Evolutionary conservation across 1,139 yeast genomes (phyloP), one percentile per base, ranked within the genome.

Genomic region (Kurtzmaniella quercitrusa): DNA sequence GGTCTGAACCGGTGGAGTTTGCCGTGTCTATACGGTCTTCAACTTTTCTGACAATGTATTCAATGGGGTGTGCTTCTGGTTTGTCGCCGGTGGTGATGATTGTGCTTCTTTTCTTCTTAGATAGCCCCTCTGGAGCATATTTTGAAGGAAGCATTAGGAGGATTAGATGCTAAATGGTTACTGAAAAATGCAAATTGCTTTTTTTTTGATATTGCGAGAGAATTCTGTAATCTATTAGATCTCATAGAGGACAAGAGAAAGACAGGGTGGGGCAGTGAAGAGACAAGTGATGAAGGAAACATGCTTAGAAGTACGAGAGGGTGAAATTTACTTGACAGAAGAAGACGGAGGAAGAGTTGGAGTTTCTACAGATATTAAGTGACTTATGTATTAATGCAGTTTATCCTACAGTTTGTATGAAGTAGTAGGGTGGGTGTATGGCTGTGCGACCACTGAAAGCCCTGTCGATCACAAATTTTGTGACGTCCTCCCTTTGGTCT

Each of bases 91-190:
- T 56, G 0, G 77, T 71, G 6, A 75, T 58, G 1, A 61, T 52
- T 23, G 56, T 52, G 16, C 49, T 49, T 43, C 63, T 65, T 7
- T 72, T 73, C 2, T 45, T 47, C 1, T 25, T 11, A 9, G 65
- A 55, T 6, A 76, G 59, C 1, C 81, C 80, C 15, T 54, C 59
- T 2, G 68, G 66, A 1, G 80, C 75, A 53, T 73, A 67, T 47
- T 59, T 71, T 0, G 81, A 75, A 0, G 81, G 79, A 10, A 75
- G 64, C 36, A 31, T 31, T n/a, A 21, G 23, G 23, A n/a, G 25
- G 7, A 8, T 10, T 10, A n/a, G 31, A 27, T 6, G 14, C 31
- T 27, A 27, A 11, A n/a, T 27, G 4, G 5, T 27, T 7, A 10
- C 14, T n/a, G 31, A 10, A 27, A 27, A 27, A 27, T 27, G 31